Base-by-base conservation (phyloP, 1,284 basidiomycete species). In the Inonotus obliquus region DNA sequence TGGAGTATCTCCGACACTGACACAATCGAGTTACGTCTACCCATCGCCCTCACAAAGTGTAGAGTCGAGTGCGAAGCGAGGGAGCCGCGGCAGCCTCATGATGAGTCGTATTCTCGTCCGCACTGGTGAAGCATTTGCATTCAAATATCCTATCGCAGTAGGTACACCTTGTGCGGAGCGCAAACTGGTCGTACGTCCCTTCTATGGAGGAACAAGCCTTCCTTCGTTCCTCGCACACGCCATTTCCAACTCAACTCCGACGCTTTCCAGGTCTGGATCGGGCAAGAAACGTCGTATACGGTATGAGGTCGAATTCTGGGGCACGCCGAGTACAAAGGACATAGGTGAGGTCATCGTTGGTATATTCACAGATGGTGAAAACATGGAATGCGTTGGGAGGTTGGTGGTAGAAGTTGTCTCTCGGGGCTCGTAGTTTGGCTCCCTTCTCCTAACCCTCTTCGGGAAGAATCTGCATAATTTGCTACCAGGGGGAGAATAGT, bases 391-490 rank as follows among this genome's bases (percentile, higher is more conserved):
- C 67, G 72, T 87, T 10, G 83, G 79, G 48, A 76, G 76, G 60
- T 79, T 84, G 44, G 72, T 82, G 35, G 76, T 89, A 17, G 83
- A 87, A 66, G 81, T 89, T 60, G 79, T 86, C 51, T 77, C 75
- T 68, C 77, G 77, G 67, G 51, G 56, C n/a, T 1, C 51, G 27
- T 52, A 52, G 17, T 21, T 4, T 9, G 32, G 9, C 32, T 32
- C 32, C 32, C 32, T 9, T 32, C 9, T 32, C 32, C 32, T 32
- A 4, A 9, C 32, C 9, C 32, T 4, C 32, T 32, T 9, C 32
- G 9, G 9, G 32, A 32, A 4, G 32, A 32, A 32, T 32, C 32
- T 32, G 32, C 4, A 32, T 32, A 32, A 32, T 9, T 32, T 4
- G 32, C 32, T 9, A 32, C 32, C 4, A 32, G 32, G 4, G 9